These are phyloP conservation scores for Xylaria venustula DNA, from an alignment of 495 filamentous ascomycete genomes.

Conservation along the genomic window DNA sequence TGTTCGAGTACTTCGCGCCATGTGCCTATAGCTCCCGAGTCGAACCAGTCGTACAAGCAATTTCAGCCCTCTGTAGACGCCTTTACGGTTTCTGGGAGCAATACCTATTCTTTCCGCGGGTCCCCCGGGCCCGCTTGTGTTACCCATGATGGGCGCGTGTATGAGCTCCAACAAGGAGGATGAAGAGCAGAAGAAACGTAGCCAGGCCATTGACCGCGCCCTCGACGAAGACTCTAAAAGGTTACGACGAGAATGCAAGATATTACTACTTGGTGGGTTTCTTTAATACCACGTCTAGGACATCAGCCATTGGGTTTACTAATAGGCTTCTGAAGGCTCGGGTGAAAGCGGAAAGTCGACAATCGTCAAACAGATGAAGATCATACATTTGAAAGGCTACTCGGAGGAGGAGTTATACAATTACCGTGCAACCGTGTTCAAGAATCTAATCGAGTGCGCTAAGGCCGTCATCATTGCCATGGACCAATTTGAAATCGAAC, in stretches of 20 bases:
- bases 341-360: conserved; percentile 99
- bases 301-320: neutral
- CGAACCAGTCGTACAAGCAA: neutral
- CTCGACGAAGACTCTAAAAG: conserved; percentile 90
- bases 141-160: conserved; percentile 79
- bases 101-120: neutral
- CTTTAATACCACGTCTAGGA: neutral
- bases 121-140: neutral
- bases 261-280: conserved; percentile 80
- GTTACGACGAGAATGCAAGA: conserved; percentile 96
- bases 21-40: conserved; percentile 5
- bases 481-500: conserved; percentile 80
- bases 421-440: conserved; percentile 95
- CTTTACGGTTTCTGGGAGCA: neutral
- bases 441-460: conserved; percentile 94
- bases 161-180: conserved; percentile 79
- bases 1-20: neutral
- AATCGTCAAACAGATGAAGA: conserved; percentile 99
- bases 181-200: conserved; percentile 88
- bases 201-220: conserved; percentile 87
- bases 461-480: conserved; percentile 88
- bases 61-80: too few species aligned
- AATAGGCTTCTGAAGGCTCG: conserved; percentile 62
- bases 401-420: conserved; percentile 84
- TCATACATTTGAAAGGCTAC: conserved; percentile 97